Evolutionary conservation across 192 early-diverging fungal genomes (phyloP).

Genomic region (Mortierella antarctica): DNA sequence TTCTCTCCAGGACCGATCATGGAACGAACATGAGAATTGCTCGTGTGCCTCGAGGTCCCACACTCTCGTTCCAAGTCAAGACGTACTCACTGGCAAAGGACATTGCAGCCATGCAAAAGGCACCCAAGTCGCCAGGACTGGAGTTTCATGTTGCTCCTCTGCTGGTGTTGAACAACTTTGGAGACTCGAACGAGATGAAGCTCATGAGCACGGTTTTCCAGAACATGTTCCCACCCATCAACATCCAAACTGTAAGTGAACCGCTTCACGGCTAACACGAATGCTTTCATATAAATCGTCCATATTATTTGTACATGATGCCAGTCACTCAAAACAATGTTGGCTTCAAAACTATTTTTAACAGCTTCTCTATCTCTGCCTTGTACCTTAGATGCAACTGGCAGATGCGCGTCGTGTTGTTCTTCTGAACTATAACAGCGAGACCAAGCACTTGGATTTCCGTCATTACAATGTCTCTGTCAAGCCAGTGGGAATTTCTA

Average conservation of each 20-base stretch:
- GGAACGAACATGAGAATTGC: slow-evolving; percentile 88
- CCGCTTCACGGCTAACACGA: background rate
- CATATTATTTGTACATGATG: background rate
- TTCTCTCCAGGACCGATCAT: slow-evolving; percentile 87
- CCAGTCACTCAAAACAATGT: background rate
- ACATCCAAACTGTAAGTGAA: slow-evolving; percentile 81
- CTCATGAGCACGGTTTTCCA: slow-evolving; percentile 96
- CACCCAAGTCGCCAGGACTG: slow-evolving; percentile 78
- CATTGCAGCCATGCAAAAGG: slow-evolving; percentile 79
- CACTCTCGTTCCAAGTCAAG: slow-evolving; percentile 85
- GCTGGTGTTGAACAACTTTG: slow-evolving; percentile 87
- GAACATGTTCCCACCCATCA: slow-evolving; percentile 97
- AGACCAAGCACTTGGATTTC: slow-evolving; percentile 87
- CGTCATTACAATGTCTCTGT: slow-evolving; percentile 94
- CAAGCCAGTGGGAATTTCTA: slow-evolving; percentile 88
- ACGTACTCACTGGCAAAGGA: slow-evolving; percentile 88
- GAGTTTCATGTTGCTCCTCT: slow-evolving; percentile 87
- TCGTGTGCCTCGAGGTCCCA: slow-evolving; percentile 92
- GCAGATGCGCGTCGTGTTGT: slow-evolving; percentile 91
- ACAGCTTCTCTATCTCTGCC: background rate
- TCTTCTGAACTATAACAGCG: slow-evolving; percentile 89
- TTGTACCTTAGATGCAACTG: slow-evolving; percentile 79
- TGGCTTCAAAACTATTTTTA: background rate
- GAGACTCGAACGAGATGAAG: slow-evolving; percentile 82
- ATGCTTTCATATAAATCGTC: background rate